These are phyloP conservation scores for Peronospora belbahrii DNA, from an alignment of 352 stramenopile species.

Conservation along the genomic window DNA sequence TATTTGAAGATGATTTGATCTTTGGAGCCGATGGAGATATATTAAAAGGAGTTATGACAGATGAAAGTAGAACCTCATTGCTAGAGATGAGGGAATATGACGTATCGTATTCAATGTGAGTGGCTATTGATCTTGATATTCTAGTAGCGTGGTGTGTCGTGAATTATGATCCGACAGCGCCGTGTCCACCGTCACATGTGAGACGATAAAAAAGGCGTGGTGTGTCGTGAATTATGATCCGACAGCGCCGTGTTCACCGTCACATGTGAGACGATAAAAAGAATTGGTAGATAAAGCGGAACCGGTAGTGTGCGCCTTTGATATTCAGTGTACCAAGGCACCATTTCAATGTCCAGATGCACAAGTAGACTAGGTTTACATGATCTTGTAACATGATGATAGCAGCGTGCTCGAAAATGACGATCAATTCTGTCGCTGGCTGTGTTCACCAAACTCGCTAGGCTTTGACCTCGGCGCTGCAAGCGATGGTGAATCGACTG, in stretches of 20 bases:
- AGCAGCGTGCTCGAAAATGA: too few relatives aligned
- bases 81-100: slow-evolving; percentile 97
- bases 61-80: slow-evolving; percentile 67
- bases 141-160: slow-evolving; percentile 97
- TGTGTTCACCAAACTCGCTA: slow-evolving; percentile 87
- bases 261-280: slow-evolving; percentile 40
- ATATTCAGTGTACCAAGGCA: slow-evolving; percentile 99
- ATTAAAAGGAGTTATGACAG: slow-evolving; percentile 17
- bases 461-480: slow-evolving; percentile 92
- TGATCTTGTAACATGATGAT: slow-evolving; percentile 99
- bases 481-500: slow-evolving; percentile 89
- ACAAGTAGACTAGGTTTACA: slow-evolving; percentile 90
- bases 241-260: slow-evolving; percentile 43
- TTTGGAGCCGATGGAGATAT: slow-evolving; percentile 22
- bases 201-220: slow-evolving; percentile 84
- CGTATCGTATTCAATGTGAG: slow-evolving; percentile 94
- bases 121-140: slow-evolving; percentile 94
- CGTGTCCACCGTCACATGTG: slow-evolving; percentile 44
- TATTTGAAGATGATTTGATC: slow-evolving; percentile 39
- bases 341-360: slow-evolving; percentile 98
- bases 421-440: slow-evolving; percentile 94
- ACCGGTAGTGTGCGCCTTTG: slow-evolving; percentile 95
- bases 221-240: slow-evolving; percentile 90
- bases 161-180: slow-evolving; percentile 55
- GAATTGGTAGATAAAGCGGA: slow-evolving; percentile 92